These are phyloP conservation scores for Leonotis leonurus DNA, from an alignment of 257 asterid species.

Conservation along the genomic window DNA sequence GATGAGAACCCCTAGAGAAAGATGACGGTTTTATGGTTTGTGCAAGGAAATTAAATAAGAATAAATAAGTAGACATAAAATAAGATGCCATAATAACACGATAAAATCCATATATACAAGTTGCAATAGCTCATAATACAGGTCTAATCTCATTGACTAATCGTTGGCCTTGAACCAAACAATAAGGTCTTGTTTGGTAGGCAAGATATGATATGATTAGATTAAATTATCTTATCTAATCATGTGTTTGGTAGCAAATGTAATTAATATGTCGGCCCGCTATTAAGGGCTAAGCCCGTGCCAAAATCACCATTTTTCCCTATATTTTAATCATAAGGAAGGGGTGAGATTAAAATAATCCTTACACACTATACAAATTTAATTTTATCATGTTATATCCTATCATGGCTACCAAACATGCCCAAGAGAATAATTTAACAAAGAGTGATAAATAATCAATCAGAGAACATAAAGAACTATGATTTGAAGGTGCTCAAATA, in stretches of 20 bases:
- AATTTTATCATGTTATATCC: no score
- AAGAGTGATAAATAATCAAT: not conserved
- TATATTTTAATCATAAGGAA: no score
- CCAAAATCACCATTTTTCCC: no score
- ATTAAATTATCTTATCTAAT: no score
- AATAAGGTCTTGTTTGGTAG: no score
- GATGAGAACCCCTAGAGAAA: conserved; percentile 68
- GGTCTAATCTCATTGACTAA: not conserved
- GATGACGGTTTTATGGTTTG: conserved; percentile 67
- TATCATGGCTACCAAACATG: no score
- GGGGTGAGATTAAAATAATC: no score
- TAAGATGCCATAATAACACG: not conserved
- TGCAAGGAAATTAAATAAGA: conserved; percentile 14
- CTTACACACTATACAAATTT: no score
- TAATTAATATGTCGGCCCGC: no score
- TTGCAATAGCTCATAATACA: not conserved
- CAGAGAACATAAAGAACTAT: not conserved
- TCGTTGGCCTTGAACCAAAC: not conserved
- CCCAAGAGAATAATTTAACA: not conserved
- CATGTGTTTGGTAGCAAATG: no score
- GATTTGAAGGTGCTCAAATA: not conserved
- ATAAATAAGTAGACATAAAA: not conserved
- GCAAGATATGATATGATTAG: no score
- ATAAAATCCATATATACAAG: not conserved
- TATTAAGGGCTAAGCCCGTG: no score